These are phyloP conservation scores for Bassia scoparia DNA, from an alignment of 148 eudicot genomes.

Conservation along the genomic window DNA sequence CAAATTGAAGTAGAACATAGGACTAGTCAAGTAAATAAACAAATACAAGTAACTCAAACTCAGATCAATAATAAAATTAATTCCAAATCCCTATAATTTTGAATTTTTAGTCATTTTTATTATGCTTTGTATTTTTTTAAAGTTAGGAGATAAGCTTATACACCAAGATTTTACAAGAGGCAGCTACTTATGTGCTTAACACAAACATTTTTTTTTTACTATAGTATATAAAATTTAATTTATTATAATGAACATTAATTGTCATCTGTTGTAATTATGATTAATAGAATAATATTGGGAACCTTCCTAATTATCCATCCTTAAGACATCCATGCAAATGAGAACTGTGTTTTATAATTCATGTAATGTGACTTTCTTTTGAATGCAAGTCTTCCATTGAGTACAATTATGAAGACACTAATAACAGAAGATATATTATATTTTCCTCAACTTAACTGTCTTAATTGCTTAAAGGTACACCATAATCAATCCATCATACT, in stretches of 20 bases:
- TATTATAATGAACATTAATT: not conserved
- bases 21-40: not conserved
- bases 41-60: not conserved
- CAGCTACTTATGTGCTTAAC: constrained; percentile 7
- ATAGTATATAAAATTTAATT: not conserved
- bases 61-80: not conserved
- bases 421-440: no score
- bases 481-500: no score
- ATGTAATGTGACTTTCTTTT: not conserved
- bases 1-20: not conserved
- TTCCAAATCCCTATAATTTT: constrained; percentile 27
- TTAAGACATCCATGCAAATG: not conserved
- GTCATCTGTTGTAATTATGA: not conserved
- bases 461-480: no score
- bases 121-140: not conserved
- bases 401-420: no score
- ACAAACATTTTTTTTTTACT: not conserved
- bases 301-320: constrained; percentile 22
- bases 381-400: not conserved
- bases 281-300: constrained; percentile 10
- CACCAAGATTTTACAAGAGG: constrained; percentile 6
- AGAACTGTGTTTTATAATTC: not conserved
- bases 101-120: not conserved
- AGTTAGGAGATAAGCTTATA: constrained; percentile 18
- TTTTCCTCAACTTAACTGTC: no score